Base-by-base conservation (phyloP, 164 flowering plant genomes). In the Tetrastigma voinierianum region DNA sequence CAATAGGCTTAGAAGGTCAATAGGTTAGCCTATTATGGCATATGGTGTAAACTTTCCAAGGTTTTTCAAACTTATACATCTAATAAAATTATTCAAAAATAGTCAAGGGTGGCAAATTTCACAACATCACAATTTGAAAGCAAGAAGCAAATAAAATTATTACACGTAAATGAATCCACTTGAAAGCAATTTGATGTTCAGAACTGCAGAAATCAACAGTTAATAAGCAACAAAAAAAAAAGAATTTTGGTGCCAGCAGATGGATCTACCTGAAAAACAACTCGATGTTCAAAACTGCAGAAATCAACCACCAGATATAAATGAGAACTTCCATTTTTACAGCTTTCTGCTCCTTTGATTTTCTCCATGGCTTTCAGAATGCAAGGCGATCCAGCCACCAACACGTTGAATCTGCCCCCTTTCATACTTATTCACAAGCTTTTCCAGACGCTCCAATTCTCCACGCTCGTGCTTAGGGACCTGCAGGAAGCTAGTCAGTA, bases 301-400 rank as follows among this genome's bases (percentile, higher is more conserved):
- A 96, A 93, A 70, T 96, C 97, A 68, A 96, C 86, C 67, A 96
- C 77, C 47, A 96, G 74, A 64, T 83, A 86, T 60, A 90, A 55
- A 69, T 87, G 82, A 60, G 89, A 86, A 70, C 79, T 85, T 61
- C 96, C 96, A 77, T 61, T 87, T 73, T 69, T 85, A 65, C 64
- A 68, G 71, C 81, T 90, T 75, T 93, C 98, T 20, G 68, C 82
- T 61, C 88, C 99, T 83, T 88, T 90, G 47, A 87, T 86, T 77
- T 80, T 86, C 58, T 96, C 98, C 77, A 89, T 78, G 23, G 97
- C 70, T 70, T 85, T 88, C n/a, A n/a, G 72, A 96, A 85, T 57
- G 97, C 73, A 10, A 96, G 91, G 53, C 96, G 93, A 72, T 96
- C 99, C 73, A 93, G 81, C 99, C 98, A 96, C 89, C 98, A 82